Evolutionary conservation across 768 basidiomycete genomes (phyloP), one percentile per base, ranked within the genome.

Genomic region (Mycena belliarum): DNA sequence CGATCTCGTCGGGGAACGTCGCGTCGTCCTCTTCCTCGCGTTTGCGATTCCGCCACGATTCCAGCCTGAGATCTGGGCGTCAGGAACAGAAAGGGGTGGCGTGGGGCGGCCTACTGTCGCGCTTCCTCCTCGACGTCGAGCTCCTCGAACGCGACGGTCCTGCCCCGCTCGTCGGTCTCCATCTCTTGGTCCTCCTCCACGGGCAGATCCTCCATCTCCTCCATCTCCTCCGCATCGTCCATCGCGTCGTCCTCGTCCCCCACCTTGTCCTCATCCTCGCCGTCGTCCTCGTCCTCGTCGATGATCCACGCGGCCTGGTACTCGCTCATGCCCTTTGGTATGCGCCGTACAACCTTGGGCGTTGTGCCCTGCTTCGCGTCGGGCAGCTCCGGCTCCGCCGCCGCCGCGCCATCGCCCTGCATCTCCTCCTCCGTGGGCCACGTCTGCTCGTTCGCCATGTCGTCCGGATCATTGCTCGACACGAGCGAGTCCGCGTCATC

Each of bases 371-470:
- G 70, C 25, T 68, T 69, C 1, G 91, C 91, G 60, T 89, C 88
- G 2, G 90, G 86, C 16, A 91, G 68, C 4, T 70, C 66, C 16
- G 69, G 64, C 40, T 66, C 69, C 0, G 63, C 60, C 12, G 76
- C 70, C n/a, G 64, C 62, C 12, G 57, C 52, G 26, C 61, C 70
- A 4, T 62, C 59, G 7, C 73, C 81, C 21, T 76, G 76, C 87
- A 98, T 92, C 70, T 98, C 96, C 67, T 98, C 96, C 70, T 98
- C 94, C 0, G 94, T 96, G 1, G 96, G 96, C 95, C 96, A 98
- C 0, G 96, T 99, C 71, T 99, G 96, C 66, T 99, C 96, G 69
- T 96, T 97, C 33, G 81, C 85, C 72, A 97, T 81, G 55, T 92
- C 87, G 66, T 98, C 95, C 5, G 89, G 91, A 23, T 91, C 86